A percentile compares a stretch with the other conserved stretches of the same genome.
Evolutionary conservation across 169 alveolate species (phyloP).

Genomic region (Plasmodium cynomolgi): DNA sequence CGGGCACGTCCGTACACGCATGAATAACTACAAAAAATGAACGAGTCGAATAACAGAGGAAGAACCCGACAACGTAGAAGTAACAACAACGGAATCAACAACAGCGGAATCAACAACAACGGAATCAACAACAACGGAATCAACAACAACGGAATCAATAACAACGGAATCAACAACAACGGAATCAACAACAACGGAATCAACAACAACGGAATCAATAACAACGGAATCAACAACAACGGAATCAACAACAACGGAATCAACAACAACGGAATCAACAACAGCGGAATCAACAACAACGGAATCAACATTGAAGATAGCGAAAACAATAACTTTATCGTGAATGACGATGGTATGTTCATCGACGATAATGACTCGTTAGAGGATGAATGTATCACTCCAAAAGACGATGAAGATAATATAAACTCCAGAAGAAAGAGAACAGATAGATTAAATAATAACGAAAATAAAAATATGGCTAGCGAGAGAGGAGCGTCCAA

Average conservation of each 20-base stretch:
- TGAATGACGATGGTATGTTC: conserved; percentile 65
- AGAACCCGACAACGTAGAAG: neutral
- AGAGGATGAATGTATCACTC: conserved; percentile 64
- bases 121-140: neutral
- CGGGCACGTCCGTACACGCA: neutral
- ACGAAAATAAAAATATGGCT: conserved; percentile 24
- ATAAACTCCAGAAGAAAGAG: conserved; percentile 36
- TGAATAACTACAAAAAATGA: conserved; percentile 31
- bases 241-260: neutral
- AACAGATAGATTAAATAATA: conserved; percentile 13
- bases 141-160: neutral
- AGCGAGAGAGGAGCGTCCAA: neutral
- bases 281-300: no score
- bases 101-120: neutral
- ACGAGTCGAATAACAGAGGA: conserved; percentile 7
- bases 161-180: neutral
- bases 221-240: neutral
- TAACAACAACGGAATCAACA: conserved; percentile 3
- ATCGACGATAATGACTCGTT: conserved; percentile 47
- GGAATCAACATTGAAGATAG: neutral
- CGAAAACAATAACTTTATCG: neutral
- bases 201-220: neutral
- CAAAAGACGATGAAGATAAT: conserved; percentile 68
- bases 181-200: neutral
- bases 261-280: no score